Base-by-base conservation (phyloP, 73 alveolate genomes). In the Blepharisma japonicum region DNA sequence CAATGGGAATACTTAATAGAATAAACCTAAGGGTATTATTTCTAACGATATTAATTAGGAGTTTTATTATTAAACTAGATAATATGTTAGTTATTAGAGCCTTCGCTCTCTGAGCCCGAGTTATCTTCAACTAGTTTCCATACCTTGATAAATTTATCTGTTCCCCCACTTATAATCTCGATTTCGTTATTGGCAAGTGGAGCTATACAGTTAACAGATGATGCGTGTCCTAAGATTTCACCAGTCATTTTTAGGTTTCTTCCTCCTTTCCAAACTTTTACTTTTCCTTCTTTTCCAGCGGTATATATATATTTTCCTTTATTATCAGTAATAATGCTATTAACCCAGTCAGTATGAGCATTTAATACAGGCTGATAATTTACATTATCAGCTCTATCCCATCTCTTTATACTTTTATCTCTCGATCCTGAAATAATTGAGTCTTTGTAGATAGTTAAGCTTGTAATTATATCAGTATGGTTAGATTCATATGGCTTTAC, bases 401-500 rank as follows among this genome's bases (percentile, higher is more conserved):
- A 89, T 45, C 55, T 27, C 53, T 86, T 85, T n/a, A 89, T 42
- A 55, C 38, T 74, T 67, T 86, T 78, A 55, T 89, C 96, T 71
- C 88, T 80, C 0, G 93, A 86, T 38, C 93, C 96, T 56, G 90
- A 79, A 5, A 89, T 79, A 6, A 89, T 74, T 67, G 39, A 38
- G 53, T 77, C 88, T 14, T 71, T 32, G 2, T 84, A 68, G 4
- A 71, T 23, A 6, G 79, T 81, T 7, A 89, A 45, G 7, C 91
- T 80, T 11, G 96, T 81, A 9, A 89, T 90, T 8, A 81, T 85
- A 82, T 89, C 96, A 55, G 68, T 81, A 77, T 89, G 96, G 45
- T 93, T 89, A 4, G 92, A 85, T 32, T 90, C 85, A 54, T 79
- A 89, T 6, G 86, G 85, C 49, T 70, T 68, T n/a, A 49, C 32